A percentile compares a stretch with the other conserved stretches of the same genome.
phyloP scores from a whole-genome alignment of 495 filamentous ascomycete genomes.

The Trichocladium antarcticum region DNA sequence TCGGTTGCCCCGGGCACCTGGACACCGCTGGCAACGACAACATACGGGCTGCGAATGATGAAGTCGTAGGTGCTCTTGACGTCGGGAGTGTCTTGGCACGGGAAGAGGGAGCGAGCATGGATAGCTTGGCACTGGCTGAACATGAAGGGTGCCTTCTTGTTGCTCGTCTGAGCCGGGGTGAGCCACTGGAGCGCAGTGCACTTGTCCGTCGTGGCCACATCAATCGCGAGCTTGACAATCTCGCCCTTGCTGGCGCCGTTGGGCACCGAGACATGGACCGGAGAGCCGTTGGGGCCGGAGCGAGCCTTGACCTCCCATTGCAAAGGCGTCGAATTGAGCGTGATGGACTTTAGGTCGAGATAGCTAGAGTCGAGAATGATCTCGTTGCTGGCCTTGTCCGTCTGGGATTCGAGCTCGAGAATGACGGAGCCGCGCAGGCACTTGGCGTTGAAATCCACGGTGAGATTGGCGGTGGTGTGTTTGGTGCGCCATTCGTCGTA shows the following conservation, averaged over 20 bases:
- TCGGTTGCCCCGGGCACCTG: constrained; percentile 43
- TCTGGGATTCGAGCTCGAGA: constrained; percentile 61
- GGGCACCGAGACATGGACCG: constrained; percentile 61
- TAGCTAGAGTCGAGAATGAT: constrained; percentile 81
- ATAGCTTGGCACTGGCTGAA: constrained; percentile 98
- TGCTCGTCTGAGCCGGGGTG: constrained; percentile 78
- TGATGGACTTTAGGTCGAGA: constrained; percentile 57
- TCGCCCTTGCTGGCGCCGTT: constrained; percentile 50
- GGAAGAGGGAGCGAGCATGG: constrained; percentile 82
- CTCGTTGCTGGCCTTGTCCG: constrained; percentile 54
- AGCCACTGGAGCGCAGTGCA: constrained; percentile 94
- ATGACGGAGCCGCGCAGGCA: constrained; percentile 62
- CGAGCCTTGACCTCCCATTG: constrained; percentile 61
- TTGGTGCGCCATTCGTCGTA: constrained; percentile 73
- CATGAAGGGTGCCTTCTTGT: constrained; percentile 90
- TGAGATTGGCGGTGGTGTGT: constrained; percentile 67
- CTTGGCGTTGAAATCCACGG: constrained; percentile 69
- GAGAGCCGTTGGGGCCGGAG: constrained; percentile 65
- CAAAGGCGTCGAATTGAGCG: constrained; percentile 42
- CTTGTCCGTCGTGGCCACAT: constrained; percentile 59
- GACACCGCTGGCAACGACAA: constrained; percentile 80
- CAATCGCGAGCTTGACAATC: constrained; percentile 50
- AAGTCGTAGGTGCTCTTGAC: constrained; percentile 87
- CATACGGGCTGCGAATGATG: constrained; percentile 72
- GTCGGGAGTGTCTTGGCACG: constrained; percentile 93